A percentile compares a stretch with the other conserved stretches of the same genome.
Evolutionary conservation across 208 protist species (phyloP).

Genomic region (Naegleria fowleri): DNA sequence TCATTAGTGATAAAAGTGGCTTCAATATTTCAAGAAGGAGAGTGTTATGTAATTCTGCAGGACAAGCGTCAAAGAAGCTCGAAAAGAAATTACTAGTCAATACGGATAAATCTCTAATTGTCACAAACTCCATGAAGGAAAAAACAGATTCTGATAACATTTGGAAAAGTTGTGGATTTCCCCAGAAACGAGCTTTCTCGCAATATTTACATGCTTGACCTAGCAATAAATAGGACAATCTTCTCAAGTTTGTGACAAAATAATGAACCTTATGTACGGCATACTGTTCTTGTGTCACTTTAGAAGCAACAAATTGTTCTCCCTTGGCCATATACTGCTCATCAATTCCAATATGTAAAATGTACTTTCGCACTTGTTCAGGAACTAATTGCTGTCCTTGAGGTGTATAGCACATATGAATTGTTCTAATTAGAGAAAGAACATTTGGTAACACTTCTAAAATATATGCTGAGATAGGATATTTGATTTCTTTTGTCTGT

Average conservation of each 20-base stretch:
- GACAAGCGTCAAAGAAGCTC: neutral
- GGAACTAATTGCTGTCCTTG: neutral
- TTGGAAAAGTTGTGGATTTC: neutral
- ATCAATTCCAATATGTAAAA: constrained; percentile 22
- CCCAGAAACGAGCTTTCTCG: neutral
- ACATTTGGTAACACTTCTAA: constrained; percentile 6
- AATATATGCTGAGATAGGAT: neutral
- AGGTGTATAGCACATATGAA: neutral
- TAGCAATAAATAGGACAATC: neutral
- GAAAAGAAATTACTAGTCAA: neutral
- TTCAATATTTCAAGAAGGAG: neutral
- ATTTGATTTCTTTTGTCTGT: neutral
- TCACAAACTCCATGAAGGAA: neutral
- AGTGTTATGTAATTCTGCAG: neutral
- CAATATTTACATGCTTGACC: constrained; percentile 6
- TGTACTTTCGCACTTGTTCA: neutral
- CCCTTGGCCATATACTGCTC: neutral
- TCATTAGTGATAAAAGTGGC: neutral
- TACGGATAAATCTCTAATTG: neutral
- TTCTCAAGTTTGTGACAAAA: neutral
- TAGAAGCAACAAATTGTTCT: neutral
- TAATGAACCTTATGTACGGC: neutral
- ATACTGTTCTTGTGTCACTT: neutral
- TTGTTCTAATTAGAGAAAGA: neutral
- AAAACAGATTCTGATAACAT: neutral